Evolutionary conservation across 2,329 filamentous ascomycete species (phyloP).

Genomic region (Leptographium radiaticola): DNA sequence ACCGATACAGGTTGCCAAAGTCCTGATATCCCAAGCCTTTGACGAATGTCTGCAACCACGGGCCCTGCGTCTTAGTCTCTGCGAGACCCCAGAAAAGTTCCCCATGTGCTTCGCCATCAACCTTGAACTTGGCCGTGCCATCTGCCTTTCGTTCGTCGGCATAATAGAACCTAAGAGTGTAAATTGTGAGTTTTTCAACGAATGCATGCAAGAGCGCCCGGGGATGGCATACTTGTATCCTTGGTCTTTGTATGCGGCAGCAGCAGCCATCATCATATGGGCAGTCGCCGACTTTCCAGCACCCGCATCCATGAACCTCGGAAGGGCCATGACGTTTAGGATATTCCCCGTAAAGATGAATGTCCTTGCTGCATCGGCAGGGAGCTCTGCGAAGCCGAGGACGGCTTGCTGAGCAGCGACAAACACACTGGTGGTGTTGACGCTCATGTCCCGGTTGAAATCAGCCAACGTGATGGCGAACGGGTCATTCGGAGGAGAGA

Average conservation of each 20-base stretch:
- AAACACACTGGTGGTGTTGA: slow-evolving; percentile 25
- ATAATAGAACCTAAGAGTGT: slow-evolving; percentile 32
- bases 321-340: slow-evolving; percentile 3
- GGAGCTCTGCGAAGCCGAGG: slow-evolving; percentile 16
- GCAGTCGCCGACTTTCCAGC: slow-evolving; percentile 9
- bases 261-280: slow-evolving; percentile 7
- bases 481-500: slow-evolving; percentile 1
- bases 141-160: slow-evolving; percentile 32
- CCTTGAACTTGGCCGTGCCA: slow-evolving; percentile 18
- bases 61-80: slow-evolving; percentile 24
- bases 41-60: slow-evolving; percentile 32
- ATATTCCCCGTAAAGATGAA: slow-evolving; percentile 12
- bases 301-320: slow-evolving; percentile 3
- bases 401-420: slow-evolving; percentile 25
- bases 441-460: slow-evolving; percentile 15
- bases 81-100: slow-evolving; percentile 27
- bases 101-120: slow-evolving; percentile 29
- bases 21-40: slow-evolving; percentile 24
- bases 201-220: no score
- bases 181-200: neutral
- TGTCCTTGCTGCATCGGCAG: slow-evolving; percentile 2
- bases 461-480: slow-evolving; percentile 1
- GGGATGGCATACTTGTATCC: slow-evolving; percentile 20
- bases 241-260: slow-evolving; percentile 18
- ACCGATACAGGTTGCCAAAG: neutral